Percentiles rank a stretch among this genome's conserved stretches.
These are phyloP conservation scores for Plasmopara muralis DNA, from an alignment of 352 stramenopile species.

Conservation along the genomic window DNA sequence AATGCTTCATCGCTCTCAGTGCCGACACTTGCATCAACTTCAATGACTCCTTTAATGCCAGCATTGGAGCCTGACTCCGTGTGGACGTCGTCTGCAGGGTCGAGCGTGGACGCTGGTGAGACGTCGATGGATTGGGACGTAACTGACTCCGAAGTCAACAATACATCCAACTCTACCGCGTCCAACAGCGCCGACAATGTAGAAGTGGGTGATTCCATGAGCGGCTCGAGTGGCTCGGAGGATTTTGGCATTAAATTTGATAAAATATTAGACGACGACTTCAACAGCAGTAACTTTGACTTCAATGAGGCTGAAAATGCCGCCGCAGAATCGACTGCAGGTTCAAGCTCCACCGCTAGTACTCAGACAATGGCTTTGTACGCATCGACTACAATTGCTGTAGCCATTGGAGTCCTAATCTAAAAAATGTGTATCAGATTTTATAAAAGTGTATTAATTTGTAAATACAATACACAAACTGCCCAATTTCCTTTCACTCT, in stretches of 20 bases:
- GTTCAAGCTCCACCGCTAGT: conserved; percentile 12
- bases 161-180: not conserved
- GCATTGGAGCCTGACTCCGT: not conserved
- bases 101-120: conserved; percentile 2
- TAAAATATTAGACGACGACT: conserved; percentile 3
- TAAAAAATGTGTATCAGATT: conserved; percentile 4
- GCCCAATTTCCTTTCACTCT: conserved; percentile 1
- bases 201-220: conserved; percentile 9
- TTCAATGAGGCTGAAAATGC: conserved; percentile 3
- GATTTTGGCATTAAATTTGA: conserved; percentile 10
- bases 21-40: not conserved
- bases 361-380: conserved; percentile 13
- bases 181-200: conserved; percentile 2
- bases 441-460: not conserved
- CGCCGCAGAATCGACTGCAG: not conserved
- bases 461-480: conserved; percentile 10
- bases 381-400: conserved; percentile 9
- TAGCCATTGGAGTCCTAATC: conserved; percentile 14
- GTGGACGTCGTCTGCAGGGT: conserved; percentile 3
- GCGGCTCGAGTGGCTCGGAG: conserved; percentile 9
- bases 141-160: not conserved
- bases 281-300: conserved; percentile 5
- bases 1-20: not conserved
- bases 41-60: conserved; percentile 2
- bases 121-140: not conserved